These are phyloP conservation scores for Colletotrichum chlorophyti DNA, from an alignment of 2,329 filamentous ascomycete species.

Conservation along the genomic window DNA sequence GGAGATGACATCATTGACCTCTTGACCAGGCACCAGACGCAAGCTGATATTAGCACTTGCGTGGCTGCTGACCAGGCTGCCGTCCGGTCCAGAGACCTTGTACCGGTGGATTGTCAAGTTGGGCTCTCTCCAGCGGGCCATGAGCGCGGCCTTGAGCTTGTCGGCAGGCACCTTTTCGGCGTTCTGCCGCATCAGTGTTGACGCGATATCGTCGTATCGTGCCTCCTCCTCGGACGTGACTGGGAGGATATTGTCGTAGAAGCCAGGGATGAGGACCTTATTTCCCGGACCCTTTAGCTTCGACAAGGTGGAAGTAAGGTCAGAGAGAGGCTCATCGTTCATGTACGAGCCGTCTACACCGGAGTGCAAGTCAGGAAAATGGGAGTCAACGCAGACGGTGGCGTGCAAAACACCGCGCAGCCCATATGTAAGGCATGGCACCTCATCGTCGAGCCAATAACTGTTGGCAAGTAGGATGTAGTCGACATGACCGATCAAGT, in stretches of 20 bases:
- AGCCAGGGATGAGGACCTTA: slow-evolving; percentile 82
- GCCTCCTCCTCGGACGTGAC: slow-evolving; percentile 78
- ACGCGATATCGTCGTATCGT: slow-evolving; percentile 84
- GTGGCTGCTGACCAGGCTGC: slow-evolving; percentile 88
- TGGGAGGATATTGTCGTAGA: slow-evolving; percentile 84
- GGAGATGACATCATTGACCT: slow-evolving; percentile 77
- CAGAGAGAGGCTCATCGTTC: slow-evolving; percentile 89
- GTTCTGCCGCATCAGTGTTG: slow-evolving; percentile 76
- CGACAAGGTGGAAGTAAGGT: slow-evolving; percentile 83
- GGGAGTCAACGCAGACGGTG: slow-evolving; percentile 85
- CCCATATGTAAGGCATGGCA: slow-evolving; percentile 94
- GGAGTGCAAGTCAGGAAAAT: slow-evolving; percentile 88
- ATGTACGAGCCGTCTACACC: slow-evolving; percentile 95
- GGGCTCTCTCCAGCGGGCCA: slow-evolving; percentile 94
- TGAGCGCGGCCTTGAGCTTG: slow-evolving; percentile 81
- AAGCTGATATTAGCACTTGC: slow-evolving; percentile 90
- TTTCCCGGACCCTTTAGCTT: slow-evolving; percentile 84
- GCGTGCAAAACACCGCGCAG: slow-evolving; percentile 93
- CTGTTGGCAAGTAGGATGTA: slow-evolving; percentile 96
- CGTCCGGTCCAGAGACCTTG: slow-evolving; percentile 89
- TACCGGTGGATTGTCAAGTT: slow-evolving; percentile 94
- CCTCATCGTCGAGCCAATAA: slow-evolving; percentile 97
- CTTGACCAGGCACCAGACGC: slow-evolving; percentile 91
- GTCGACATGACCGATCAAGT: slow-evolving; percentile 87
- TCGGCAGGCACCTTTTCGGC: slow-evolving; percentile 66